A percentile compares a stretch with the other conserved stretches of the same genome.
phyloP scores from a whole-genome alignment of 257 asterid genomes.

The Hygrophila difformis region DNA sequence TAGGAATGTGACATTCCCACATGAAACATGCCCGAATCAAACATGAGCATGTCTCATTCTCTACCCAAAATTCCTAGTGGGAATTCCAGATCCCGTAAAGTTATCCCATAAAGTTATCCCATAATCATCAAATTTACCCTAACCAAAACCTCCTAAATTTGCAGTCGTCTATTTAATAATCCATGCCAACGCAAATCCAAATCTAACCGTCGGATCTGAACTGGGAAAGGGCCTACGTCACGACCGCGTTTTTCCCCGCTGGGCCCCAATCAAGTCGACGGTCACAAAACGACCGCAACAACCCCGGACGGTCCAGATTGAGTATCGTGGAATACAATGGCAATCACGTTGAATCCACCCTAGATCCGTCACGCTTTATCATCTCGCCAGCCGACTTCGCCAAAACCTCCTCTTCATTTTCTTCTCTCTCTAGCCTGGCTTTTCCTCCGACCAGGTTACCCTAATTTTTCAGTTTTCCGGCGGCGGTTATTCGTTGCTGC shows the following conservation, averaged over 20 bases:
- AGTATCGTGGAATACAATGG: conserved; percentile 26
- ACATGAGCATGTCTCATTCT: too few species aligned
- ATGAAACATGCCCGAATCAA: too few species aligned
- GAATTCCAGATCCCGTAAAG: too few species aligned
- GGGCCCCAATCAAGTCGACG: conserved; percentile 49
- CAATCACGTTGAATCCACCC: conserved; percentile 55
- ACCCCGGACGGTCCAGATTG: conserved; percentile 25
- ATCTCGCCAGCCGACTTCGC: conserved; percentile 33
- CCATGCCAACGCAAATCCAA: conserved; percentile 13
- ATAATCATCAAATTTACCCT: conserved; percentile 19
- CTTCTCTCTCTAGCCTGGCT: conserved; percentile 23
- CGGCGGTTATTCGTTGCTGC: too few species aligned
- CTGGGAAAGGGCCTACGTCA: conserved; percentile 21
- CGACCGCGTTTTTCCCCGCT: conserved; percentile 35
- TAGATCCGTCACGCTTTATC: conserved; percentile 41
- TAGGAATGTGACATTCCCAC: too few species aligned
- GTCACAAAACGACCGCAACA: not conserved
- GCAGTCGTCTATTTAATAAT: conserved; percentile 25
- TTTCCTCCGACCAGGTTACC: conserved; percentile 33
- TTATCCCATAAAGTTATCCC: too few species aligned
- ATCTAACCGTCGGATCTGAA: conserved; percentile 32
- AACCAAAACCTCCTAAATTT: conserved; percentile 3
- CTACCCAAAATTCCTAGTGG: too few species aligned
- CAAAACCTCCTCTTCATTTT: conserved; percentile 19
- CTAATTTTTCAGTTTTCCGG: conserved; percentile 18